phyloP scores from a whole-genome alignment of 768 basidiomycete genomes.

The Holtermannia corniformis region DNA sequence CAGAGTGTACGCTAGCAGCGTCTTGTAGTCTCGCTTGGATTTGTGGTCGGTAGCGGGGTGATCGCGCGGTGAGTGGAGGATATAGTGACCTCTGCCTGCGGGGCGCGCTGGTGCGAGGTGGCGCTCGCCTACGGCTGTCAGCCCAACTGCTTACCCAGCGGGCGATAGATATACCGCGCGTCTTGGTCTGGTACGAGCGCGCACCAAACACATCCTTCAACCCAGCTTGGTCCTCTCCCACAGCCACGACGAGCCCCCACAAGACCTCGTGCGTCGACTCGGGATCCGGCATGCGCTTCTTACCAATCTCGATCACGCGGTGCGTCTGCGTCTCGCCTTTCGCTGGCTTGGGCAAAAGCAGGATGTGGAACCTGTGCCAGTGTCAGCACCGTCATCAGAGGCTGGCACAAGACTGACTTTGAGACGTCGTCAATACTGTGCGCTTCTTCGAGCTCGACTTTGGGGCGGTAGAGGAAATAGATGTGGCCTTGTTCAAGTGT shows the following conservation, averaged over 20 bases:
- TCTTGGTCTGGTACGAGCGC: slow-evolving; percentile 33
- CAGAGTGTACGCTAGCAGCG: slow-evolving; percentile 28
- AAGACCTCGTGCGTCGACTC: slow-evolving; percentile 32
- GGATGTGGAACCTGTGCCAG: slow-evolving; percentile 32
- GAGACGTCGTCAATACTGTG: slow-evolving; percentile 31
- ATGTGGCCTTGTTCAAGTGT: slow-evolving; percentile 36
- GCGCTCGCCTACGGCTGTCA: slow-evolving; percentile 16
- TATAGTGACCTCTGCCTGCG: slow-evolving; percentile 34
- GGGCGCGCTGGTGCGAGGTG: slow-evolving; percentile 32
- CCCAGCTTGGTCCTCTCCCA: slow-evolving; percentile 11
- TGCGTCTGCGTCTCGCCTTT: slow-evolving; percentile 22
- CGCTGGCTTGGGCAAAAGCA: slow-evolving; percentile 26
- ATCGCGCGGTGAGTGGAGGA: slow-evolving; percentile 36
- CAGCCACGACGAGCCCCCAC: slow-evolving; percentile 27
- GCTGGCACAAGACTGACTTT: slow-evolving; percentile 19
- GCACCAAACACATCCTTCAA: slow-evolving; percentile 30
- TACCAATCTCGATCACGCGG: slow-evolving; percentile 35
- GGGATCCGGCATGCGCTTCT: slow-evolving; percentile 38
- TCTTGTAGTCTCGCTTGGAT: slow-evolving; percentile 30
- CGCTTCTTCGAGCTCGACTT: slow-evolving; percentile 27
- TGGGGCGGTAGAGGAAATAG: slow-evolving; percentile 37
- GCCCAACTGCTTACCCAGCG: background rate
- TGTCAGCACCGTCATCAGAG: background rate
- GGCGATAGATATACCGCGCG: slow-evolving; percentile 17
- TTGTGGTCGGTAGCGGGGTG: slow-evolving; percentile 16